Evolutionary conservation across 768 basidiomycete genomes (phyloP).

Genomic region (Lactarius hengduanensis): DNA sequence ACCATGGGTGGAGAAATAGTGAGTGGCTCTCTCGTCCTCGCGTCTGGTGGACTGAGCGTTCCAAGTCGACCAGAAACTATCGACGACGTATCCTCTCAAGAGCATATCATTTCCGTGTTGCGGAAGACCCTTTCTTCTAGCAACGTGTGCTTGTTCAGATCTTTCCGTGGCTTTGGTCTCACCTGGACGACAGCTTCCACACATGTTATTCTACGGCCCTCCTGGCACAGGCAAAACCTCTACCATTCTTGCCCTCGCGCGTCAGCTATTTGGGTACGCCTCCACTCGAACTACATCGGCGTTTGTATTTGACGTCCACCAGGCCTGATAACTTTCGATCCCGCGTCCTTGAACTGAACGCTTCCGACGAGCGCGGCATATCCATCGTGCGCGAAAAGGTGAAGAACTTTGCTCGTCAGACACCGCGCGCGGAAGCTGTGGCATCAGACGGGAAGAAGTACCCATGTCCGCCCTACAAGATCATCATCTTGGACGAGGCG

Average conservation of each 20-base stretch:
- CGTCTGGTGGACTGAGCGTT: neutral
- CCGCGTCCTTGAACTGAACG: conserved; percentile 95
- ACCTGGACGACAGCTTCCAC: conserved; percentile 69
- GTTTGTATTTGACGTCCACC: neutral
- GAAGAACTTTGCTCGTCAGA: conserved; percentile 95
- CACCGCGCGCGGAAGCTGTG: conserved; percentile 70
- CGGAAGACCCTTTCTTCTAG: conserved; percentile 87
- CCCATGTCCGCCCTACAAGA: conserved; percentile 97
- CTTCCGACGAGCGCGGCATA: conserved; percentile 98
- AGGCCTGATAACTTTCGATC: conserved; percentile 94
- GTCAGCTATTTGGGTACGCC: conserved; percentile 90
- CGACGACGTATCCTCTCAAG: conserved; percentile 96
- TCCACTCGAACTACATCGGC: neutral
- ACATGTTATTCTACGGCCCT: conserved; percentile 99
- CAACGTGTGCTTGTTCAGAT: conserved; percentile 57
- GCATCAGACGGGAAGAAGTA: conserved; percentile 82
- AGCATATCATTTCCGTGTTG: conserved; percentile 91
- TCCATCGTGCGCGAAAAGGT: conserved; percentile 96
- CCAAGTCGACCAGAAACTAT: conserved; percentile 93
- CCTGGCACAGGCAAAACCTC: conserved; percentile 99
- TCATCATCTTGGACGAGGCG: conserved; percentile 97
- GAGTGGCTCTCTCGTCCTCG: conserved; percentile 30
- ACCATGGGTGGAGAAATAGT: conserved; percentile 99
- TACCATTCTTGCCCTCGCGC: conserved; percentile 89
- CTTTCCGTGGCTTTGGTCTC: conserved; percentile 5